phyloP scores from a whole-genome alignment of 805 yeast species.

The Cyberlindnera mrakii region DNA sequence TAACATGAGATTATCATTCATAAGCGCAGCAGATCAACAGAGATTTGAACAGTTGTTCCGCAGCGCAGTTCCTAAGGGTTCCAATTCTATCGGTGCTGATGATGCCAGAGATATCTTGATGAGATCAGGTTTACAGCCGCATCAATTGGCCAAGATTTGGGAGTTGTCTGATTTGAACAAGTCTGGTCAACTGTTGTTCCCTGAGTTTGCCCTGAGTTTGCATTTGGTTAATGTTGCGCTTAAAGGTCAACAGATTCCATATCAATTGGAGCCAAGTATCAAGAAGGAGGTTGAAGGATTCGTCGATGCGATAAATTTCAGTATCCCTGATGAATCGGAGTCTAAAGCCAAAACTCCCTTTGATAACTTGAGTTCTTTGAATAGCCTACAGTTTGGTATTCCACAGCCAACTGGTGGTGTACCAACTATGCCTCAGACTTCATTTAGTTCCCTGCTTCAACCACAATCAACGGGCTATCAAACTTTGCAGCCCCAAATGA shows the following conservation, averaged over 20 bases:
- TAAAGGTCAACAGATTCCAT: conserved; percentile 75
- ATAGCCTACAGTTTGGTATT: conserved; percentile 26
- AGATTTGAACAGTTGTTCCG: conserved; percentile 82
- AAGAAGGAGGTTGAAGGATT: conserved; percentile 81
- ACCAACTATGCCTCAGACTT: conserved; percentile 16
- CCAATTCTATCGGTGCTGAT: conserved; percentile 53
- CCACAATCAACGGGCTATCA: conserved; percentile 21
- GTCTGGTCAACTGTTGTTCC: conserved; percentile 81
- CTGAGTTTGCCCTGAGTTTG: conserved; percentile 90
- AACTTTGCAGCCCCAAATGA: conserved; percentile 26
- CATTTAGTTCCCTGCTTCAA: conserved; percentile 8
- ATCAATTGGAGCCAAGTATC: conserved; percentile 62
- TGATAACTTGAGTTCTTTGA: conserved; percentile 30
- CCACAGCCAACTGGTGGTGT: conserved; percentile 20
- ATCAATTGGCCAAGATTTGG: conserved; percentile 83
- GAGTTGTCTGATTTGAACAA: conserved; percentile 81
- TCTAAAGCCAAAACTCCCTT: conserved; percentile 32
- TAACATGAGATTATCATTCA: conserved; percentile 71
- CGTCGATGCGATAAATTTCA: conserved; percentile 81
- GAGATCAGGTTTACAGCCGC: conserved; percentile 72
- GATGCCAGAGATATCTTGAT: conserved; percentile 74
- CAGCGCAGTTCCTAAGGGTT: conserved; percentile 57
- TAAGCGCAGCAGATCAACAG: conserved; percentile 78
- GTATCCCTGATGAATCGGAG: conserved; percentile 51
- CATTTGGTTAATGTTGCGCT: conserved; percentile 76